Evolutionary conservation across 306 rosid genomes (phyloP), one percentile per base, ranked within the genome.

Genomic region (Oemleria cerasiformis): DNA sequence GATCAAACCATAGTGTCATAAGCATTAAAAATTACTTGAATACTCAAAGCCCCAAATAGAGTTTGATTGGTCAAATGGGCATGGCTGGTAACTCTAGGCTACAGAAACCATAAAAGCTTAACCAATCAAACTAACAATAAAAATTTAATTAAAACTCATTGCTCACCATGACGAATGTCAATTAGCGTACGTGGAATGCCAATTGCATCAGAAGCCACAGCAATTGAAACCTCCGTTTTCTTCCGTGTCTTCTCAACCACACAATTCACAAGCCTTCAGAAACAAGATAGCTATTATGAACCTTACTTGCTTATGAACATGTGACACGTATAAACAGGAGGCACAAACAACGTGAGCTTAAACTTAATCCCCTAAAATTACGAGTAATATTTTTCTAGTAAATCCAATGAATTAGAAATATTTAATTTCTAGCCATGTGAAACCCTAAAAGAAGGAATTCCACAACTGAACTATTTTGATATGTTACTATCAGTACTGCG

Each of bases 151-250:
- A 54, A 50, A 72, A 43, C 11, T 66, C 47, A 45, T 59, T 59
- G 40, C 82, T 80, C 70, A 95, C 99, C 99, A 51, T 91, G 99
- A 40, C 97, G 96, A 81, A 91, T 66, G 85, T 95, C 99, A 77
- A 95, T 84, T 74, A 95, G 80, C 78, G 75, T 77, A 54, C 96
- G 91, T 12, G 99, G 99, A 63, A 95, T 79, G 67, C 92, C 90
- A 73, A 91, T 89, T 42, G 86, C 92, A 48, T 80, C 91, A 63
- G 96, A 92, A 36, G 92, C 96, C 75, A 40, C 92, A 21, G 88
- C 92, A 58, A 95, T 89, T 36, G 99, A 89, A n/a, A 56, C 65
- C 86, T 78, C 80, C 43, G 76, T 81, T 78, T 85, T 84, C 72
- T 81, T 88, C 38, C 96, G 92, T 49, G 92, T 88, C 84, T 95